A percentile compares a stretch with the other conserved stretches of the same genome.
phyloP scores from a whole-genome alignment of 2,329 filamentous ascomycete genomes.

The Diplodia seriata region DNA sequence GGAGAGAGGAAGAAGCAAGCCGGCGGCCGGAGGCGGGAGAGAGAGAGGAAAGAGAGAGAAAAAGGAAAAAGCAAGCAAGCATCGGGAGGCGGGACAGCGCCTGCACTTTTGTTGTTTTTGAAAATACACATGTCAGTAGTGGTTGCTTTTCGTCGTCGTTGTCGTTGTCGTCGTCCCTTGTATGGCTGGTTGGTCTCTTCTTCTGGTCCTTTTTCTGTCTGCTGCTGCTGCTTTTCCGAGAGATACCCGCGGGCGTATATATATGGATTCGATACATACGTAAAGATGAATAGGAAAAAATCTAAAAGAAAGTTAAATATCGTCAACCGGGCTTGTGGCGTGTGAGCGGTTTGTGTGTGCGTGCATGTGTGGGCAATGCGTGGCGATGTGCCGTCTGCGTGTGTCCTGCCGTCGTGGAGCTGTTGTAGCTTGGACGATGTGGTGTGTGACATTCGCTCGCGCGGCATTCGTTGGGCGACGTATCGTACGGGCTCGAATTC shows the following conservation, averaged over 20 bases:
- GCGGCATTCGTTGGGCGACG: background rate
- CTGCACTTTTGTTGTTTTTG: background rate
- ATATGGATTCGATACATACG: too few species aligned
- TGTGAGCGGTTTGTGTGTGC: background rate
- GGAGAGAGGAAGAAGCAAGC: background rate
- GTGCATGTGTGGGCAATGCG: background rate
- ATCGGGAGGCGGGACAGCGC: background rate
- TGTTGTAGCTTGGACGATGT: background rate
- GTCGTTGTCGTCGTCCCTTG: background rate
- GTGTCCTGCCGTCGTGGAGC: background rate
- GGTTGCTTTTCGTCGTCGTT: too few species aligned
- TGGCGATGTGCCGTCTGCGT: too few species aligned
- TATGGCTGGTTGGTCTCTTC: background rate
- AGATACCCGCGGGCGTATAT: conserved; percentile 10
- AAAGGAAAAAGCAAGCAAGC: background rate
- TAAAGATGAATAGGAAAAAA: background rate
- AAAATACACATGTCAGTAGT: conserved; percentile 6
- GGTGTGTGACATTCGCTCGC: background rate
- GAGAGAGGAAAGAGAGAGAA: too few species aligned
- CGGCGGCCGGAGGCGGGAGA: too few species aligned
- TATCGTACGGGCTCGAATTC: too few species aligned
- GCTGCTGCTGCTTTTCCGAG: background rate
- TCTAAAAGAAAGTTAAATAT: background rate
- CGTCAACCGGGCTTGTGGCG: too few species aligned
- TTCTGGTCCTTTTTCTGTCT: background rate